A percentile compares a stretch with the other conserved stretches of the same genome.
phyloP scores from a whole-genome alignment of 139 green algal genomes.

The Coelastrella sp. region DNA sequence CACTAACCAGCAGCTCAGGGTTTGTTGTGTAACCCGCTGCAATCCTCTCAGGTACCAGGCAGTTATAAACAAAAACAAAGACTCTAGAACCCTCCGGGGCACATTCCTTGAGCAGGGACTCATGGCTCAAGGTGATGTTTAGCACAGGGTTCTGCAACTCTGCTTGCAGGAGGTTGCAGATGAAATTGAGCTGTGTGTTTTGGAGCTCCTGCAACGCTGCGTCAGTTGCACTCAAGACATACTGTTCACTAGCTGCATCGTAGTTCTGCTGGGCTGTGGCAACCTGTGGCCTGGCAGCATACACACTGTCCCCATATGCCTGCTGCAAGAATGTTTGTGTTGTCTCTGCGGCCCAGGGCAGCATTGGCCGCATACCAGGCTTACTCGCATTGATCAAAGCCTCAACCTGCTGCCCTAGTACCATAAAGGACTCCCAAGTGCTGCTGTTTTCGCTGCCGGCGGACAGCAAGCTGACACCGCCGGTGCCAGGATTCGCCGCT shows the following conservation, averaged over 20 bases:
- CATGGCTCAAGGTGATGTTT: not conserved
- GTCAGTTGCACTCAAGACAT: not conserved
- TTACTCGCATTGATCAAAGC: not conserved
- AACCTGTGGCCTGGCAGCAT: not conserved
- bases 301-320: not conserved
- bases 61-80: conserved; percentile 22
- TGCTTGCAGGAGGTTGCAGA: not conserved
- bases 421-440: not conserved
- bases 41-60: not conserved
- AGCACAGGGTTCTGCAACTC: not conserved
- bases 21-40: not conserved
- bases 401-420: not conserved
- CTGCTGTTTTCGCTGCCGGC: not conserved
- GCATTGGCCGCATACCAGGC: not conserved
- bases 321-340: not conserved
- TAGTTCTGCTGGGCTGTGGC: not conserved
- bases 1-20: not conserved
- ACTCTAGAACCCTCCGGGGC: not conserved
- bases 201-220: not conserved
- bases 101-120: not conserved
- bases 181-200: not conserved
- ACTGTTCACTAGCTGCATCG: not conserved
- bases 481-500: not conserved
- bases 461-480: not conserved
- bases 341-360: not conserved